Percentiles rank a stretch among this genome's conserved stretches.
phyloP scores from a whole-genome alignment of 805 yeast genomes.

The Kodamaea kakaduensis region DNA sequence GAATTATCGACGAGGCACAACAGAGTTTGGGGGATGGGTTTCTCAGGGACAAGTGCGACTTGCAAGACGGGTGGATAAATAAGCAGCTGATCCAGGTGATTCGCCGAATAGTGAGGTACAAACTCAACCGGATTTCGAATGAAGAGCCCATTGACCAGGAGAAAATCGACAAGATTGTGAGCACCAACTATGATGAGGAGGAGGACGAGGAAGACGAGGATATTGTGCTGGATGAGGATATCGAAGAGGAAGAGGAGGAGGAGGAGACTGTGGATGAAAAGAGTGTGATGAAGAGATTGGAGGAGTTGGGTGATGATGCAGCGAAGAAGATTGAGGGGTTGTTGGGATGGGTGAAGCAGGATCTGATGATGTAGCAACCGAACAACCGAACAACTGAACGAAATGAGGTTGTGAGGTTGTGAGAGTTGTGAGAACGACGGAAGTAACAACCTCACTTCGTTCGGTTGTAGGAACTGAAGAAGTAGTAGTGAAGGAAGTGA shows the following conservation, averaged over 20 bases:
- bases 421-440: no score
- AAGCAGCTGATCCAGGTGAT: constrained; percentile 58
- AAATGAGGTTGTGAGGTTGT: no score
- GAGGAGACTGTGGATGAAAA: constrained; percentile 17
- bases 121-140: constrained; percentile 57
- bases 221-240: constrained; percentile 14
- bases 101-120: constrained; percentile 68
- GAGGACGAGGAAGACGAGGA: constrained; percentile 17
- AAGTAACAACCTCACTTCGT: no score
- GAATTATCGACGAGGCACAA: constrained; percentile 34
- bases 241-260: constrained; percentile 17
- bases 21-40: constrained; percentile 34
- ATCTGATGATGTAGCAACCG: constrained; percentile 10
- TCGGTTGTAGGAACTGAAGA: no score
- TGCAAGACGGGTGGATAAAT: constrained; percentile 78
- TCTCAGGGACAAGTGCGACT: constrained; percentile 33
- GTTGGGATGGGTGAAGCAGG: constrained; percentile 39
- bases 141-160: constrained; percentile 43
- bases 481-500: no score
- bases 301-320: constrained; percentile 33
- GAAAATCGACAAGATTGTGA: constrained; percentile 42
- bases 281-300: constrained; percentile 33
- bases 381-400: neutral
- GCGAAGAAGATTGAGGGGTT: constrained; percentile 27
- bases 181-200: constrained; percentile 30